These are phyloP conservation scores for Rhizomucor miehei DNA, from an alignment of 371 early-diverging fungal species.

Conservation along the genomic window DNA sequence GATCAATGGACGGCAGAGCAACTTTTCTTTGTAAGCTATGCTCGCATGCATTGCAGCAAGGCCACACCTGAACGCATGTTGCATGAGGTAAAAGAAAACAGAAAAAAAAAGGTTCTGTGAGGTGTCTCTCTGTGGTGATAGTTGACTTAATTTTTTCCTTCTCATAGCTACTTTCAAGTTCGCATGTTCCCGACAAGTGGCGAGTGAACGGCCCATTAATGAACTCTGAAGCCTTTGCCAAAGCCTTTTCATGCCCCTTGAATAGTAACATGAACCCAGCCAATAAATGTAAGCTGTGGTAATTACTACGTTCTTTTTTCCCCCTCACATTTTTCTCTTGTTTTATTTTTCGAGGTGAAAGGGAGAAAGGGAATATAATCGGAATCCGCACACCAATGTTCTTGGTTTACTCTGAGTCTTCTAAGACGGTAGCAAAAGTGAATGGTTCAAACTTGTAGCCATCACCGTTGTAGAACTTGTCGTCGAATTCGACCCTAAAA, in stretches of 20 bases:
- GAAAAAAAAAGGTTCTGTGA: not conserved
- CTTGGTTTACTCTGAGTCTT: constrained; percentile 1
- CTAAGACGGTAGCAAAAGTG: constrained; percentile 29
- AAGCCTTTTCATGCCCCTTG: constrained; percentile 58
- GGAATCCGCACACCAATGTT: too few relatives aligned
- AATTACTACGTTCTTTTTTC: not conserved
- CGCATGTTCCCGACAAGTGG: constrained; percentile 56
- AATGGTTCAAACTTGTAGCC: constrained; percentile 52
- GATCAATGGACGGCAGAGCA: constrained; percentile 50
- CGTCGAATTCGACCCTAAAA: constrained; percentile 95
- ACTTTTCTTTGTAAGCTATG: constrained; percentile 58
- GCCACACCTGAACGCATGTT: constrained; percentile 39
- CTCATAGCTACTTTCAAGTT: constrained; percentile 37
- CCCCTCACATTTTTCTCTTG: too few relatives aligned
- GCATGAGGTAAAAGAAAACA: constrained; percentile 30
- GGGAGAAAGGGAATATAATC: too few relatives aligned
- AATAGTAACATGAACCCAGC: constrained; percentile 58
- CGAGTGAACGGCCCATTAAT: constrained; percentile 68
- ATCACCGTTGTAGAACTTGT: constrained; percentile 89
- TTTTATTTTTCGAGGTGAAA: too few relatives aligned
- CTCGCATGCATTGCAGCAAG: constrained; percentile 54
- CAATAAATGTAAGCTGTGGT: constrained; percentile 55
- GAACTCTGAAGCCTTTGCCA: constrained; percentile 65
- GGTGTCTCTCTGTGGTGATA: not conserved
- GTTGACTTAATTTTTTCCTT: too few relatives aligned